phyloP scores from a whole-genome alignment of 148 eudicot genomes.

The Silene latifolia region DNA sequence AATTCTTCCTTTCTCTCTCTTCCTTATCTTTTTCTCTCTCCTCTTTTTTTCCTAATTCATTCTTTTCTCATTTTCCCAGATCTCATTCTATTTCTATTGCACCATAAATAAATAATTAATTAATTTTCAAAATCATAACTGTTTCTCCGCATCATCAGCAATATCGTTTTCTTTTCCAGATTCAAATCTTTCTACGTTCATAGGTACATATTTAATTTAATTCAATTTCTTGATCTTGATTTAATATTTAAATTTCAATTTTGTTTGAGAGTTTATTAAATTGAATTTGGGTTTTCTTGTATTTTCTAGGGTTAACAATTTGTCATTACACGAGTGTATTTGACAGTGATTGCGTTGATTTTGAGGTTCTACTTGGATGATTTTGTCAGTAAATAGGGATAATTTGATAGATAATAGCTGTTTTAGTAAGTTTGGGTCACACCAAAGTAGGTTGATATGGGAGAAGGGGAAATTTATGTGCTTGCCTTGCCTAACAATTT shows the following conservation, averaged over 20 bases:
- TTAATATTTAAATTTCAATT: not conserved
- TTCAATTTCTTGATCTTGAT: not conserved
- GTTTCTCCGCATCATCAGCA: slow-evolving; percentile 26
- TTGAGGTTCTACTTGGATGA: slow-evolving; percentile 17
- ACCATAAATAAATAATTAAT: not conserved
- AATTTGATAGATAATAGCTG: slow-evolving; percentile 10
- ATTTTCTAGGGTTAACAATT: slow-evolving; percentile 5
- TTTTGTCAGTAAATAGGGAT: slow-evolving; percentile 12
- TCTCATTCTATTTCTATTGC: slow-evolving; percentile 11
- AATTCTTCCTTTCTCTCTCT: slow-evolving; percentile 18
- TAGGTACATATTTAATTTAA: not conserved
- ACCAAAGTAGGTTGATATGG: slow-evolving; percentile 45
- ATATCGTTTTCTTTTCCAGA: slow-evolving; percentile 8
- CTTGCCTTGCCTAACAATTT: slow-evolving; percentile 25
- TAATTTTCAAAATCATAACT: slow-evolving; percentile 15
- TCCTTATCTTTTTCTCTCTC: not conserved
- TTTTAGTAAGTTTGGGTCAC: not conserved
- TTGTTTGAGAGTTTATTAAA: not conserved
- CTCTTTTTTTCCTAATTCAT: not conserved
- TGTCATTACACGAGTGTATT: not conserved
- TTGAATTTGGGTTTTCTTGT: not conserved
- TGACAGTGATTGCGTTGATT: slow-evolving; percentile 1
- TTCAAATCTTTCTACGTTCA: not conserved
- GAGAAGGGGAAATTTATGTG: slow-evolving; percentile 48
- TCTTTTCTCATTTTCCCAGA: slow-evolving; percentile 8